Evolutionary conservation across 352 stramenopile species (phyloP).

Genomic region (Phytophthora uliginosa): DNA sequence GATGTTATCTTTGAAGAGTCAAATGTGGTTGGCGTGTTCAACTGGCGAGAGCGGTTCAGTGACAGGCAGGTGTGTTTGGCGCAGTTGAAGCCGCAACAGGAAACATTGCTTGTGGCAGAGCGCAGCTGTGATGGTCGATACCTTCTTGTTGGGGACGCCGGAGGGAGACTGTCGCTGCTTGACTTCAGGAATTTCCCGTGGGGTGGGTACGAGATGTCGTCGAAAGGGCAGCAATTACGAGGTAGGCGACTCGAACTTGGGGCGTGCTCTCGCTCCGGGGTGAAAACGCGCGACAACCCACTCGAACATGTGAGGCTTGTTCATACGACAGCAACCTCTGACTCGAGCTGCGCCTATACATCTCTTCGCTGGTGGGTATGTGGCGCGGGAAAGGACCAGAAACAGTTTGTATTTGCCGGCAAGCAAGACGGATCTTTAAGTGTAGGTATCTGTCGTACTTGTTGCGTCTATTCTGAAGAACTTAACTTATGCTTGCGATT

Average conservation of each 20-base stretch:
- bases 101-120: constrained; percentile 21
- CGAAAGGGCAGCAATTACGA: background rate
- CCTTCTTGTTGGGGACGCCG: constrained; percentile 35
- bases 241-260: constrained; percentile 44
- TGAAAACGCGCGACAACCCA: constrained; percentile 42
- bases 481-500: background rate
- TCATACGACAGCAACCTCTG: constrained; percentile 10
- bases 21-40: constrained; percentile 49
- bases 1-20: constrained; percentile 43
- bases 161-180: constrained; percentile 43
- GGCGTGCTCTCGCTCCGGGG: constrained; percentile 41
- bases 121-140: constrained; percentile 47
- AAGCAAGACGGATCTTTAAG: constrained; percentile 49
- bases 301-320: constrained; percentile 48
- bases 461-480: background rate
- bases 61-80: constrained; percentile 55
- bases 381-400: constrained; percentile 13
- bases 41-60: constrained; percentile 69
- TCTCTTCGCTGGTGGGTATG: constrained; percentile 44
- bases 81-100: constrained; percentile 25
- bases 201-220: background rate
- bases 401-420: constrained; percentile 44
- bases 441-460: constrained; percentile 23
- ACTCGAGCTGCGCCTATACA: constrained; percentile 20
- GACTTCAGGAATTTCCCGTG: constrained; percentile 43